Percentiles rank a stretch among this genome's conserved stretches.
These are phyloP conservation scores for Rhinocladiella similis DNA, from an alignment of 2,329 filamentous ascomycete species.

Conservation along the genomic window DNA sequence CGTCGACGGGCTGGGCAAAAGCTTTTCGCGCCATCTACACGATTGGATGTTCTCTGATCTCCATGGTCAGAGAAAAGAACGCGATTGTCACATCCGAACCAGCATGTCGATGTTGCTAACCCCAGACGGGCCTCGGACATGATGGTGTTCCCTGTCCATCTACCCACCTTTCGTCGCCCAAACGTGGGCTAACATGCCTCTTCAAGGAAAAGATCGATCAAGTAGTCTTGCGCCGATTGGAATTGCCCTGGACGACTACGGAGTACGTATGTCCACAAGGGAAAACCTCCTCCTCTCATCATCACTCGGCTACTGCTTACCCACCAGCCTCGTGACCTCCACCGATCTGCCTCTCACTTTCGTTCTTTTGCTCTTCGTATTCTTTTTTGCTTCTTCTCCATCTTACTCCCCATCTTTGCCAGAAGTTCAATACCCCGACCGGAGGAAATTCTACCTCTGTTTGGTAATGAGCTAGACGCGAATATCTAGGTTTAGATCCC, in stretches of 20 bases:
- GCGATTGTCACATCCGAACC: too few relatives aligned
- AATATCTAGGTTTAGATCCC: neutral
- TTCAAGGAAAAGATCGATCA: neutral
- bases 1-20: neutral
- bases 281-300: neutral
- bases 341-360: neutral
- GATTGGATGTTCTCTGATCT: neutral
- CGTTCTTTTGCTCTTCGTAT: neutral
- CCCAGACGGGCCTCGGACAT: too few relatives aligned
- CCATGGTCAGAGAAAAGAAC: neutral
- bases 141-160: too few relatives aligned
- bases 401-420: neutral
- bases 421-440: neutral
- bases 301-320: neutral
- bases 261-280: too few relatives aligned
- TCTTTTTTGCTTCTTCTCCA: neutral
- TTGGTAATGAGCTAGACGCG: neutral
- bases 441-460: slow-evolving; percentile 1
- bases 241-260: neutral
- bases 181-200: neutral
- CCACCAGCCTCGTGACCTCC: neutral
- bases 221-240: too few relatives aligned
- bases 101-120: too few relatives aligned
- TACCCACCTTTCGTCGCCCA: neutral
- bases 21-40: neutral